These are phyloP conservation scores for Talaromyces sp. DNA, from an alignment of 2,329 filamentous ascomycete species.

Conservation along the genomic window DNA sequence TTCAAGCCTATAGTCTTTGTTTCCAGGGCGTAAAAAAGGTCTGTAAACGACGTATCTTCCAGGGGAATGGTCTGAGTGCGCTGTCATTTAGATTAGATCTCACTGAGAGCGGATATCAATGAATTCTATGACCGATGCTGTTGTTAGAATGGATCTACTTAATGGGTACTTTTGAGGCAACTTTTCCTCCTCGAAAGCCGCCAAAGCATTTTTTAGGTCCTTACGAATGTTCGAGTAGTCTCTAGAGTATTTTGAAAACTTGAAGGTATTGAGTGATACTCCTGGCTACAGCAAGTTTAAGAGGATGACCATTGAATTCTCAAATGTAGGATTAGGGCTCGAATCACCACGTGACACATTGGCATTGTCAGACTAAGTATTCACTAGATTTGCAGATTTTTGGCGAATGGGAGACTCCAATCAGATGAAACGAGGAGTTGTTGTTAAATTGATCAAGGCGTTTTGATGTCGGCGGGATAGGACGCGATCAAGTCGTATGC, in stretches of 20 bases:
- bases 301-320: neutral
- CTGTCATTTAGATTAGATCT: too few relatives aligned
- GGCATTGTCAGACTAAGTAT: neutral
- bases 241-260: neutral
- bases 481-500: neutral
- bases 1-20: too few relatives aligned
- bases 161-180: too few relatives aligned
- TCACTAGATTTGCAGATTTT: neutral
- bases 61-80: too few relatives aligned
- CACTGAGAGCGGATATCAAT: neutral
- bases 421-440: neutral
- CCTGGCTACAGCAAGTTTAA: neutral
- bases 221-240: neutral
- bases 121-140: too few relatives aligned
- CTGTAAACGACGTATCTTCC: too few relatives aligned
- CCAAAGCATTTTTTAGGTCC: neutral
- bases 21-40: too few relatives aligned
- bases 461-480: neutral
- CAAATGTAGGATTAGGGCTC: neutral
- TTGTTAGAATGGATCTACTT: too few relatives aligned
- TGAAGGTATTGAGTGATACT: neutral
- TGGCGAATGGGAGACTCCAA: neutral
- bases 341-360: neutral
- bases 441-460: neutral
- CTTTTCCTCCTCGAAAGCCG: neutral